phyloP scores from a whole-genome alignment of 208 protist species.

The Acanthamoeba rhysodes region DNA sequence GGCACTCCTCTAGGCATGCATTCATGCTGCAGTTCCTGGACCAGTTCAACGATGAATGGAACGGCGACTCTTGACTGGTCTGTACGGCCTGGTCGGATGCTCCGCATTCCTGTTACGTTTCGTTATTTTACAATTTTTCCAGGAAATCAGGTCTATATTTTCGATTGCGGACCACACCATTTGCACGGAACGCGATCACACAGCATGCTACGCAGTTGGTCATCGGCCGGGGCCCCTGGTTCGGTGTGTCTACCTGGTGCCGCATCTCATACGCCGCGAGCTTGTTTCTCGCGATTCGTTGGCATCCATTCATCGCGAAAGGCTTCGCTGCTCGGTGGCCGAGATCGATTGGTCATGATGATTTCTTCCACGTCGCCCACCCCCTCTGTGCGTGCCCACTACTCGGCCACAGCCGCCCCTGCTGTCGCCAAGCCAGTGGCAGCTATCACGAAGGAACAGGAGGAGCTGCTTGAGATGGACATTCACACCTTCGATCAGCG shows the following conservation, averaged over 20 bases:
- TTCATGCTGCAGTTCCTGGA: slow-evolving; percentile 85
- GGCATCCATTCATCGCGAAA: not conserved
- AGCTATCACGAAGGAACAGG: not conserved
- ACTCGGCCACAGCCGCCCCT: not conserved
- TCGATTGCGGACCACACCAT: too few relatives aligned
- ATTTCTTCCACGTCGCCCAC: not conserved
- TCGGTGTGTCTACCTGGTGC: too few relatives aligned
- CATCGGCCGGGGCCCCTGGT: too few relatives aligned
- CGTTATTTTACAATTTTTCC: too few relatives aligned
- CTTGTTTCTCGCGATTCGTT: too few relatives aligned
- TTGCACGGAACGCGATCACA: too few relatives aligned
- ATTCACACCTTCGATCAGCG: slow-evolving; percentile 46
- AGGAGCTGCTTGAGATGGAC: slow-evolving; percentile 30
- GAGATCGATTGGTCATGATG: not conserved
- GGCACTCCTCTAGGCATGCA: slow-evolving; percentile 69
- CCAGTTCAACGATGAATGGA: slow-evolving; percentile 83
- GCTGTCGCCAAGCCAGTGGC: not conserved
- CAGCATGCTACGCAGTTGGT: too few relatives aligned
- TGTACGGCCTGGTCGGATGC: too few relatives aligned
- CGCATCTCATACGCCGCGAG: too few relatives aligned
- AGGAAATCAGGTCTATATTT: too few relatives aligned
- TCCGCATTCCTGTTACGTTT: too few relatives aligned
- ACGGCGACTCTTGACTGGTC: slow-evolving; percentile 5
- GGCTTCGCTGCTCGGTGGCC: not conserved
- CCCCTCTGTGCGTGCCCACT: too few relatives aligned